These are phyloP conservation scores for Viridothelium virens DNA, from an alignment of 495 filamentous ascomycete genomes.

Conservation along the genomic window DNA sequence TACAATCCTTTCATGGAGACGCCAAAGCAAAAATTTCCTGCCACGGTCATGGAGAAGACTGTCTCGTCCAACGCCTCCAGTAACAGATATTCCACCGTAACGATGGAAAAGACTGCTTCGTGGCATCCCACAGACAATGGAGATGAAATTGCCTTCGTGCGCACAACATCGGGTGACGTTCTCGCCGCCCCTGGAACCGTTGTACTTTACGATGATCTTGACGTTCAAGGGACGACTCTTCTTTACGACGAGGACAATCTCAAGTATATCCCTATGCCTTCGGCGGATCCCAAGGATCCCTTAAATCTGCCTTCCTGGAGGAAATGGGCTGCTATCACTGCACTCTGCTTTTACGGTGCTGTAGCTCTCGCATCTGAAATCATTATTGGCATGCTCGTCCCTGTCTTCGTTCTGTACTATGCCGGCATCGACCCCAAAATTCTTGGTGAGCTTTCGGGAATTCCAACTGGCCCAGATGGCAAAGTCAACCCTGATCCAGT, in stretches of 20 bases:
- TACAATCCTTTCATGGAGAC: neutral
- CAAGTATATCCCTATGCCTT: conserved; percentile 27
- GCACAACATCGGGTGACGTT: conserved; percentile 5
- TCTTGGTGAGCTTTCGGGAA: conserved; percentile 22
- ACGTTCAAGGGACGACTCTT: conserved; percentile 22
- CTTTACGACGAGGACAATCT: conserved; percentile 28
- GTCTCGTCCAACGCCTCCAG: conserved; percentile 2
- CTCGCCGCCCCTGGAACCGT: conserved; percentile 2
- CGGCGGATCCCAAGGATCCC: conserved; percentile 28
- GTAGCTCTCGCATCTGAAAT: conserved; percentile 25
- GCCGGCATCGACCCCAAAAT: conserved; percentile 26
- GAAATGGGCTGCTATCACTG: conserved; percentile 24
- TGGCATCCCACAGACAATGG: neutral
- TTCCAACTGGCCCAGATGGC: conserved; percentile 14
- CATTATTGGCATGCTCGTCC: conserved; percentile 26
- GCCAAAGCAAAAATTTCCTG: neutral
- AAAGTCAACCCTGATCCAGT: conserved; percentile 6
- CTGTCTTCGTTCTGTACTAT: conserved; percentile 29
- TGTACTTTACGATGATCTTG: conserved; percentile 5
- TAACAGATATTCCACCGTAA: neutral
- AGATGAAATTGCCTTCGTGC: conserved; percentile 8
- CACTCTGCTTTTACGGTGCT: conserved; percentile 29
- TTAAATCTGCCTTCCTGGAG: conserved; percentile 27
- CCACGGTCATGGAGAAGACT: conserved; percentile 6
- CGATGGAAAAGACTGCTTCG: conserved; percentile 1